Evolutionary conservation across 2,329 filamentous ascomycete genomes (phyloP).

Genomic region (Beauveria brongniartii): DNA sequence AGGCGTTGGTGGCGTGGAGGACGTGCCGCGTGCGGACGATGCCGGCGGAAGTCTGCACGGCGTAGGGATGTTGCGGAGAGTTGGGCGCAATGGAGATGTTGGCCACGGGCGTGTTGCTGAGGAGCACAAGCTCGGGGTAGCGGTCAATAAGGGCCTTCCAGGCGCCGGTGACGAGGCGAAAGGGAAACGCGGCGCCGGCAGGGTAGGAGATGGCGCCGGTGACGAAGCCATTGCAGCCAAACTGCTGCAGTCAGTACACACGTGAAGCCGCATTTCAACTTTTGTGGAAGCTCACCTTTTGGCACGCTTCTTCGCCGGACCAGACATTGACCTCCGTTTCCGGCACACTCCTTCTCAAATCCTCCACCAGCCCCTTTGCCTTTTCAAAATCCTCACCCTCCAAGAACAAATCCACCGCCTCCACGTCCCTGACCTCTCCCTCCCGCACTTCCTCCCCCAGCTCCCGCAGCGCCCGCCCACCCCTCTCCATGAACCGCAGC

Average conservation of each 20-base stretch:
- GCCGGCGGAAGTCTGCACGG: slow-evolving; percentile 37
- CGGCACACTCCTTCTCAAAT: slow-evolving; percentile 29
- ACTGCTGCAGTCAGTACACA: slow-evolving; percentile 17
- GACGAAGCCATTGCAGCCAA: slow-evolving; percentile 27
- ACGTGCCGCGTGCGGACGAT: slow-evolving; percentile 39
- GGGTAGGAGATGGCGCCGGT: slow-evolving; percentile 35
- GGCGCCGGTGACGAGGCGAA: slow-evolving; percentile 37
- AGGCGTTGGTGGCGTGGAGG: slow-evolving; percentile 51
- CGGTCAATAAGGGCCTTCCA: slow-evolving; percentile 33
- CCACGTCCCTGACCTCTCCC: slow-evolving; percentile 35
- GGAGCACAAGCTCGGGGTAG: slow-evolving; percentile 28
- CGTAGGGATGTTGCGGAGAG: slow-evolving; percentile 25
- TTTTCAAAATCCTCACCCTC: slow-evolving; percentile 27
- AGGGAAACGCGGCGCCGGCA: slow-evolving; percentile 44
- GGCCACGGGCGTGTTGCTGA: slow-evolving; percentile 29
- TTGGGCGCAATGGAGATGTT: slow-evolving; percentile 1
- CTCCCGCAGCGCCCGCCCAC: slow-evolving; percentile 31
- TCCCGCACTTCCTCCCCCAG: slow-evolving; percentile 28
- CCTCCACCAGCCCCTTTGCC: slow-evolving; percentile 24
- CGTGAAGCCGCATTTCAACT: too few species aligned
- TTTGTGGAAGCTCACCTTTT: slow-evolving; percentile 17
- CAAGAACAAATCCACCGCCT: slow-evolving; percentile 39
- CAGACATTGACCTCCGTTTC: slow-evolving; percentile 29
- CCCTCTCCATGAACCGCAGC: slow-evolving; percentile 35
- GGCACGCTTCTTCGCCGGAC: slow-evolving; percentile 25